phyloP scores from a whole-genome alignment of 2,329 filamentous ascomycete genomes.

The Nemania serpens region DNA sequence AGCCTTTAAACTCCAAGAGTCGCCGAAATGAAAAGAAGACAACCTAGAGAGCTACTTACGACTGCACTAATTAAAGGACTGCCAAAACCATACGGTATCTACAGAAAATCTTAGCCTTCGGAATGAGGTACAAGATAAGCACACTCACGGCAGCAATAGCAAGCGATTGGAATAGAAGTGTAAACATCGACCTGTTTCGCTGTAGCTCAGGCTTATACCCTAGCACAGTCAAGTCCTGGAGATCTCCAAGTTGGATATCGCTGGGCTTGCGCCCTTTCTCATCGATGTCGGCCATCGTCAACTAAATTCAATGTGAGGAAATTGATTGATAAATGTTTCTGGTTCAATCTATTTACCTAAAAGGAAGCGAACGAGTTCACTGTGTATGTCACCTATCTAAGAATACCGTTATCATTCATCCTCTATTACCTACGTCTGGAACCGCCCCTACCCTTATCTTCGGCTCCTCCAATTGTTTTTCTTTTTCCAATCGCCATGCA shows the following conservation, averaged over 20 bases:
- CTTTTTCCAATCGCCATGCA: neutral
- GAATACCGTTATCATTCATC: too few species aligned
- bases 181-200: conserved; percentile 63
- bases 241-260: conserved; percentile 21
- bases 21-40: neutral
- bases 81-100: conserved; percentile 58
- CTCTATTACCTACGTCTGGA: neutral
- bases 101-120: conserved; percentile 7
- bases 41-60: neutral
- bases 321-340: neutral
- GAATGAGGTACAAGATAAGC: neutral
- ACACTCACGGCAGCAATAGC: conserved; percentile 58
- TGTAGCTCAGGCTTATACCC: conserved; percentile 63
- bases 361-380: neutral
- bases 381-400: neutral
- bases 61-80: conserved; percentile 43
- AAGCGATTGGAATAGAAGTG: conserved; percentile 63
- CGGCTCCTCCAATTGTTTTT: conserved; percentile 6
- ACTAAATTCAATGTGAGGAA: neutral
- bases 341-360: neutral
- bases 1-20: neutral
- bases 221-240: conserved; percentile 45
- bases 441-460: conserved; percentile 23
- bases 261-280: conserved; percentile 17
- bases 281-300: conserved; percentile 4